A percentile compares a stretch with the other conserved stretches of the same genome.
These are phyloP conservation scores for Chlamydomonas sp. DNA, from an alignment of 139 green algal species.

Conservation along the genomic window DNA sequence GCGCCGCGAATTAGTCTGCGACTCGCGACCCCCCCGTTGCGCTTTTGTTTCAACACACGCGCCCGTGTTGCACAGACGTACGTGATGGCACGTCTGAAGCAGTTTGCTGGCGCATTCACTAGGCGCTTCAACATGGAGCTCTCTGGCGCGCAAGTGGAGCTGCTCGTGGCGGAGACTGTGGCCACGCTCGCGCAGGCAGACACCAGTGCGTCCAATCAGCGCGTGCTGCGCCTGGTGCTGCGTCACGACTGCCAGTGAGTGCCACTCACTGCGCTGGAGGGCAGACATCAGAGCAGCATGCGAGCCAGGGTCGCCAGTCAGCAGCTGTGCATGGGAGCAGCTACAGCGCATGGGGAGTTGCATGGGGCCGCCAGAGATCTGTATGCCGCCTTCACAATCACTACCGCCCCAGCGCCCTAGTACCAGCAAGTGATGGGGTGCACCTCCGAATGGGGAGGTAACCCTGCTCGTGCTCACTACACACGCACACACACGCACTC, in stretches of 20 bases:
- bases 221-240: slow-evolving; percentile 39
- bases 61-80: slow-evolving; percentile 23
- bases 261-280: not conserved
- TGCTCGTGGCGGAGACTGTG: slow-evolving; percentile 25
- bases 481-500: not conserved
- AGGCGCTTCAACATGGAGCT: slow-evolving; percentile 17
- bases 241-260: slow-evolving; percentile 54
- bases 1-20: not conserved
- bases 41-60: not conserved
- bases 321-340: too few relatives aligned
- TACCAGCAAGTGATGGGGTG: not conserved
- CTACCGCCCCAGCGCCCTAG: not conserved
- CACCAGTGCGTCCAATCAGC: slow-evolving; percentile 13
- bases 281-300: not conserved
- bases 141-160: slow-evolving; percentile 22
- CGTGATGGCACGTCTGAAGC: slow-evolving; percentile 27
- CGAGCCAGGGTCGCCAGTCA: not conserved
- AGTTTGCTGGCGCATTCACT: slow-evolving; percentile 29
- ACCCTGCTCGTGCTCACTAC: not conserved
- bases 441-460: not conserved
- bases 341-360: too few relatives aligned
- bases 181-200: slow-evolving; percentile 9
- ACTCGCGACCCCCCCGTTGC: not conserved
- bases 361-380: not conserved
- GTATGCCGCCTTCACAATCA: not conserved